Evolutionary conservation across 306 rosid species (phyloP).

Genomic region (Medicago lupulina): DNA sequence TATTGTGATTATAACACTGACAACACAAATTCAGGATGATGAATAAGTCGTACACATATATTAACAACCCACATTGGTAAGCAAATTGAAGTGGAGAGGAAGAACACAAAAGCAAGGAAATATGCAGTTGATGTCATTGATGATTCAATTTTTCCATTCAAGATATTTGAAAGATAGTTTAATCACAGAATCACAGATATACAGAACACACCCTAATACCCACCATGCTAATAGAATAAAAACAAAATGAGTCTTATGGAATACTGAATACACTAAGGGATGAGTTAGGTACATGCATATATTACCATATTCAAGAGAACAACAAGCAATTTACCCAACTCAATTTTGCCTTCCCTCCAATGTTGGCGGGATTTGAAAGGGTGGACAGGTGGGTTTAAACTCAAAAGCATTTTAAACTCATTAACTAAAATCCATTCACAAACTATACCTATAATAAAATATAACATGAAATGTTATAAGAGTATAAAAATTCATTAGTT

Average conservation of each 20-base stretch:
- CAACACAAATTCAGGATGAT: constrained; percentile 17
- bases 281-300: constrained; percentile 25
- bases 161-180: too few relatives aligned
- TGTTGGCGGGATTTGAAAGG: too few relatives aligned
- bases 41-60: background rate
- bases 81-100: constrained; percentile 4
- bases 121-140: constrained; percentile 7
- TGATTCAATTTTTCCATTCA: background rate
- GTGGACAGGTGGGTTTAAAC: too few relatives aligned
- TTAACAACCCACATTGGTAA: background rate
- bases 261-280: background rate
- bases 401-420: too few relatives aligned
- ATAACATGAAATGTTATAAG: too few relatives aligned
- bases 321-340: background rate
- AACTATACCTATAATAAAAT: too few relatives aligned
- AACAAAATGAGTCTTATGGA: constrained; percentile 11
- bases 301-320: background rate
- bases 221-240: constrained; percentile 9
- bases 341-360: too few relatives aligned
- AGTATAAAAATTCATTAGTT: too few relatives aligned
- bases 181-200: background rate
- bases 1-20: background rate
- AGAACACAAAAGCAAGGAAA: constrained; percentile 26
- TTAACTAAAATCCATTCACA: too few relatives aligned
- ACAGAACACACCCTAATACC: constrained; percentile 6